These are phyloP conservation scores for Hericium alpestre DNA, from an alignment of 768 basidiomycete genomes.

Conservation along the genomic window DNA sequence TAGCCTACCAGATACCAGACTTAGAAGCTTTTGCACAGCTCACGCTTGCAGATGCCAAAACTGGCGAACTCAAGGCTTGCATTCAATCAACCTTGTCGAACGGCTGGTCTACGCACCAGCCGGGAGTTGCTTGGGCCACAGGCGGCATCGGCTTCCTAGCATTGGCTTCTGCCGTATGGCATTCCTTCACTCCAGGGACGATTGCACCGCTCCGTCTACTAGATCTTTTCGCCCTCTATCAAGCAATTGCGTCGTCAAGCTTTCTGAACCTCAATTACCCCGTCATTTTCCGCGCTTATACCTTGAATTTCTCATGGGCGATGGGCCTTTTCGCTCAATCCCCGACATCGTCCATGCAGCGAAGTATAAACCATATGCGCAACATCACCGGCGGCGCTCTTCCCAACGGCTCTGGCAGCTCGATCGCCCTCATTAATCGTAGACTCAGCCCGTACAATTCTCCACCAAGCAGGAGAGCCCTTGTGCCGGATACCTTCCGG, in stretches of 20 bases:
- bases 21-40: conserved; percentile 84
- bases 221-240: conserved; percentile 75
- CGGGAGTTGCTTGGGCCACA: conserved; percentile 68
- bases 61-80: conserved; percentile 73
- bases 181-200: conserved; percentile 44
- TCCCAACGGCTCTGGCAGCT: conserved; percentile 46
- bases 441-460: conserved; percentile 71
- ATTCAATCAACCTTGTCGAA: conserved; percentile 89
- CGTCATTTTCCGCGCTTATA: conserved; percentile 66
- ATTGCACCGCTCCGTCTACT: conserved; percentile 68
- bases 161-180: conserved; percentile 40
- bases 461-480: not conserved
- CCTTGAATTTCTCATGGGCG: conserved; percentile 85
- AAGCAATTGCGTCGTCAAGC: conserved; percentile 70
- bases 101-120: conserved; percentile 72
- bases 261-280: conserved; percentile 85
- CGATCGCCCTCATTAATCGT: conserved; percentile 71
- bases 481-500: conserved; percentile 1
- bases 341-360: conserved; percentile 50
- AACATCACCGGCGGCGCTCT: conserved; percentile 71
- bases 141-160: conserved; percentile 56
- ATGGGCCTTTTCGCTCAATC: conserved; percentile 60
- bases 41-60: conserved; percentile 54
- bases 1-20: conserved; percentile 84
- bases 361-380: conserved; percentile 74